A percentile compares a stretch with the other conserved stretches of the same genome.
These are phyloP conservation scores for Talaromyces sp. DNA, from an alignment of 2,329 filamentous ascomycete genomes.

Conservation along the genomic window DNA sequence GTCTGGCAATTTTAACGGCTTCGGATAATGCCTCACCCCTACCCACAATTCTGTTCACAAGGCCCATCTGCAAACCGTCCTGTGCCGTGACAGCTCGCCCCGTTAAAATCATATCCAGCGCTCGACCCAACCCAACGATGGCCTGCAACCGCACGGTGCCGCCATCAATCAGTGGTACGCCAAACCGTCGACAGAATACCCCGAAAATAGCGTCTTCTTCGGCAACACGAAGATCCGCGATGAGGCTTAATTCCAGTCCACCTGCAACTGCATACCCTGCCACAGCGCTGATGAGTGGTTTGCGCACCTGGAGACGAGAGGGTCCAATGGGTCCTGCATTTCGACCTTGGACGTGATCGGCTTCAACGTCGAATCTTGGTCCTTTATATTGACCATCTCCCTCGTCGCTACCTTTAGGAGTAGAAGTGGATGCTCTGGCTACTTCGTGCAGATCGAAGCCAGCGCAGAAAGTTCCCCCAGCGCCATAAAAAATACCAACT, in stretches of 20 bases:
- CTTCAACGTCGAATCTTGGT: conserved; percentile 18
- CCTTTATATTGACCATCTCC: conserved; percentile 12
- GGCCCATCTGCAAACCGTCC: conserved; percentile 54
- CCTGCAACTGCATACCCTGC: conserved; percentile 56
- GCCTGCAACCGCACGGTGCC: conserved; percentile 55
- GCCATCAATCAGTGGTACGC: conserved; percentile 54
- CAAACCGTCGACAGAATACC: conserved; percentile 56
- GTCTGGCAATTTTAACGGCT: conserved; percentile 49
- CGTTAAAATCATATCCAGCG: conserved; percentile 59
- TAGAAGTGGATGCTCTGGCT: conserved; percentile 24
- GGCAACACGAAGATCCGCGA: conserved; percentile 55
- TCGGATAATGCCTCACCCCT: conserved; percentile 53
- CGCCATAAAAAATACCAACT: conserved; percentile 53
- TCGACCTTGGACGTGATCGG: conserved; percentile 32
- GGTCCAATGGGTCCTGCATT: conserved; percentile 55
- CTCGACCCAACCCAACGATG: conserved; percentile 54
- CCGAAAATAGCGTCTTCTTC: conserved; percentile 57
- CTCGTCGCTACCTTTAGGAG: not conserved
- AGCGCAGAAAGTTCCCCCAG: conserved; percentile 52
- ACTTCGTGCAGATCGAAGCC: conserved; percentile 54
- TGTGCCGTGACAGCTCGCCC: conserved; percentile 50
- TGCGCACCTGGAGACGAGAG: conserved; percentile 50
- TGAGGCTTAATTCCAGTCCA: conserved; percentile 53
- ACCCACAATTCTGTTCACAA: conserved; percentile 54
- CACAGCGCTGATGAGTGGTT: conserved; percentile 55